A percentile compares a stretch with the other conserved stretches of the same genome.
These are phyloP conservation scores for Begonia peltatifolia DNA, from an alignment of 306 rosid genomes.

Conservation along the genomic window DNA sequence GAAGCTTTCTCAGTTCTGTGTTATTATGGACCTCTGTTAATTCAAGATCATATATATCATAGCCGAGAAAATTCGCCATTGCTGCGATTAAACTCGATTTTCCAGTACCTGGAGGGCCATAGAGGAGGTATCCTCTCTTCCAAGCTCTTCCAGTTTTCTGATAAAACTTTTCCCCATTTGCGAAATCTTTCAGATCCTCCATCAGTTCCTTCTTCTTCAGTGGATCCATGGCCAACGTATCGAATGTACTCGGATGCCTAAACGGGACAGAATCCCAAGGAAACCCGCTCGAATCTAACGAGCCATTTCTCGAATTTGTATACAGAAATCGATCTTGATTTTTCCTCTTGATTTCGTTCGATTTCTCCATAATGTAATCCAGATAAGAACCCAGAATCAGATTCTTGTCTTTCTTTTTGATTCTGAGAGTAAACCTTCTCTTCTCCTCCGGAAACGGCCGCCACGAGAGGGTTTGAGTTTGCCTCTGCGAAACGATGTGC, in stretches of 20 bases:
- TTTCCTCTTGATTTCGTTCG: slow-evolving; percentile 54
- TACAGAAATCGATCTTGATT: slow-evolving; percentile 65
- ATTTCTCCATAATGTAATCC: slow-evolving; percentile 63
- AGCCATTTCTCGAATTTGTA: slow-evolving; percentile 73
- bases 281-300: slow-evolving; percentile 59
- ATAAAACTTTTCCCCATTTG: slow-evolving; percentile 52
- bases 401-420: slow-evolving; percentile 46
- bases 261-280: slow-evolving; percentile 97
- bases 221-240: slow-evolving; percentile 88
- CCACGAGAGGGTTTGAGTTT: slow-evolving; percentile 68
- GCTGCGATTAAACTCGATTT: slow-evolving; percentile 95
- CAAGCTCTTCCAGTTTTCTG: slow-evolving; percentile 86
- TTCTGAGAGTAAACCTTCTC: slow-evolving; percentile 63
- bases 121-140: slow-evolving; percentile 82
- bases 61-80: slow-evolving; percentile 75
- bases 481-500: slow-evolving; percentile 63
- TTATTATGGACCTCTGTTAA: slow-evolving; percentile 81
- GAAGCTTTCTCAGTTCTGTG: slow-evolving; percentile 66
- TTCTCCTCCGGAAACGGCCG: slow-evolving; percentile 81
- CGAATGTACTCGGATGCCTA: slow-evolving; percentile 81
- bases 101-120: slow-evolving; percentile 87
- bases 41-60: slow-evolving; percentile 81
- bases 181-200: slow-evolving; percentile 71
- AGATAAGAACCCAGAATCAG: slow-evolving; percentile 46
- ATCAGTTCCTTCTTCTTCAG: slow-evolving; percentile 39